phyloP scores from a whole-genome alignment of 2,329 filamentous ascomycete genomes.

The Botrytis byssoidea region DNA sequence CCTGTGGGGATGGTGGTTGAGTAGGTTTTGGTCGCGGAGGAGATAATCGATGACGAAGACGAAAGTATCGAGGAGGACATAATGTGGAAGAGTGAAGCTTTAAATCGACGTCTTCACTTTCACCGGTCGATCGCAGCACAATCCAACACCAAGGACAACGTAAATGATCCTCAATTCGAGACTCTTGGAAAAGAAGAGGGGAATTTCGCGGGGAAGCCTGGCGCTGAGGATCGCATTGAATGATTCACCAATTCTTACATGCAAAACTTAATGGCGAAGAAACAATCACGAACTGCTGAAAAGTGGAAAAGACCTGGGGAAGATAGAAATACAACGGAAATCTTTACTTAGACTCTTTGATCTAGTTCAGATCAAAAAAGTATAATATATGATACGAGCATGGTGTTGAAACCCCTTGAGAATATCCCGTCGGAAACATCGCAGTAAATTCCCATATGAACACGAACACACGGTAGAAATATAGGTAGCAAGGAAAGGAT shows the following conservation, averaged over 20 bases:
- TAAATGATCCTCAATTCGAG: background rate
- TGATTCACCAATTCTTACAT: background rate
- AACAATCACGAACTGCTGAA: background rate
- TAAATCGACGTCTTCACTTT: background rate
- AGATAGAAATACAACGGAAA: background rate
- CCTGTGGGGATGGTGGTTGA: constrained; percentile 23
- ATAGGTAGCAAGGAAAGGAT: background rate
- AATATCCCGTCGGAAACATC: background rate
- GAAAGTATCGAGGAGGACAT: constrained; percentile 5
- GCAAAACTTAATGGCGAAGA: background rate
- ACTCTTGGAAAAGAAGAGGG: background rate
- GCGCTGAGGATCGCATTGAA: background rate
- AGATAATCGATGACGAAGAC: background rate
- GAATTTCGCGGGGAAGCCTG: background rate
- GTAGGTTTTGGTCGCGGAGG: constrained; percentile 14
- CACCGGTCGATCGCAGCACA: background rate
- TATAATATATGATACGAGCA: background rate
- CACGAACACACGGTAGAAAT: background rate
- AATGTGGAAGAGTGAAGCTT: background rate
- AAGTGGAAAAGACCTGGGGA: background rate
- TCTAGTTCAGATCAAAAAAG: background rate
- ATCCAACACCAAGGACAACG: too few species aligned
- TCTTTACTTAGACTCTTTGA: background rate
- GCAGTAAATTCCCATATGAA: background rate
- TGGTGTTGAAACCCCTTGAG: background rate